A percentile compares a stretch with the other conserved stretches of the same genome.
These are phyloP conservation scores for Pelargonium nanum DNA, from an alignment of 345 rosid genomes.

Conservation along the genomic window DNA sequence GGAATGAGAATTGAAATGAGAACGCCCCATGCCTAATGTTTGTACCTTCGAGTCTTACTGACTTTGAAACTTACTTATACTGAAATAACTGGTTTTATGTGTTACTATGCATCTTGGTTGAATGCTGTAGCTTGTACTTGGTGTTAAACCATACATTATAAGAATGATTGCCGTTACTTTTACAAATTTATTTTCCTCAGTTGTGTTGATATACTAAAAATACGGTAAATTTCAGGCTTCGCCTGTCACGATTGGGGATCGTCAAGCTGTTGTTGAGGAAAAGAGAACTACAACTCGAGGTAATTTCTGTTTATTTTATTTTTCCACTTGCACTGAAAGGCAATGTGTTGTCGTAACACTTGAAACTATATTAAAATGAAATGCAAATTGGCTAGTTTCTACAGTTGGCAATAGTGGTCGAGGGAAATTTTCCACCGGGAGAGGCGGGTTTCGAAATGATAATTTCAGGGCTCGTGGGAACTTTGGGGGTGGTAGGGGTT, in stretches of 20 bases:
- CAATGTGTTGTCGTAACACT: no score
- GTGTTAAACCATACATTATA: background rate
- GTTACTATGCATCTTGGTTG: background rate
- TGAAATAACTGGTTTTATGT: no score
- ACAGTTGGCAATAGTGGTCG: slow-evolving; percentile 24
- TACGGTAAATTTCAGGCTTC: slow-evolving; percentile 48
- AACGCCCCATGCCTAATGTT: background rate
- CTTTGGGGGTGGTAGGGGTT: slow-evolving; percentile 40
- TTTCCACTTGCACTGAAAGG: background rate
- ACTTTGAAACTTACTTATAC: no score
- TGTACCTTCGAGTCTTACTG: no score
- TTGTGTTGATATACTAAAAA: slow-evolving; percentile 6
- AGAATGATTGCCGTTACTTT: background rate
- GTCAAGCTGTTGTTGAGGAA: slow-evolving; percentile 37
- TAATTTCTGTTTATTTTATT: slow-evolving; percentile 10
- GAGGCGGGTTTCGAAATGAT: slow-evolving; percentile 35
- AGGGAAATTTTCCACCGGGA: slow-evolving; percentile 32
- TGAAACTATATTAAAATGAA: background rate
- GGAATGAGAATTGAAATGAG: background rate
- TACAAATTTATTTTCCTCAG: no score
- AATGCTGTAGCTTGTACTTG: background rate
- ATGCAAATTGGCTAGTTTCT: slow-evolving; percentile 1
- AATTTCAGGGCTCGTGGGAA: slow-evolving; percentile 41
- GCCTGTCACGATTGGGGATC: slow-evolving; percentile 37
- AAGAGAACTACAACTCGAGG: slow-evolving; percentile 57